Percentiles rank a stretch among this genome's conserved stretches.
phyloP scores from a whole-genome alignment of 1,284 basidiomycete genomes.

The Apiotrichum veenhuisii region DNA sequence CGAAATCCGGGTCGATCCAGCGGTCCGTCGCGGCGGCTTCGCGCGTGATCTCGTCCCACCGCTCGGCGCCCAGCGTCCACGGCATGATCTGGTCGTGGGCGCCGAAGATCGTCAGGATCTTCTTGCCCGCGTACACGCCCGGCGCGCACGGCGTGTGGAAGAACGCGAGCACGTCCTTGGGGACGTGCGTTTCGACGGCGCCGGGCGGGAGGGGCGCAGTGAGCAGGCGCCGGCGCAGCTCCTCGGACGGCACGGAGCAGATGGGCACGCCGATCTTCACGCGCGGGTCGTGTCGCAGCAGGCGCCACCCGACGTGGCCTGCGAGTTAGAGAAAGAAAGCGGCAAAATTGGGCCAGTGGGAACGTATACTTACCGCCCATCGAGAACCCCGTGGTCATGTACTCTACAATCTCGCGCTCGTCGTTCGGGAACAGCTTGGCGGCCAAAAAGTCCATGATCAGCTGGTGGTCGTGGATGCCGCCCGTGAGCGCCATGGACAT shows the following conservation, averaged over 20 bases:
- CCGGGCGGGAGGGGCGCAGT: background rate
- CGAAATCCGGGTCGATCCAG: constrained; percentile 40
- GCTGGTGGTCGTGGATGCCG: constrained; percentile 60
- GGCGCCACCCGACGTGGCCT: constrained; percentile 16
- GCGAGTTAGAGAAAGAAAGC: background rate
- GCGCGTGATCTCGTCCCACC: constrained; percentile 36
- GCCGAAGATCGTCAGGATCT: constrained; percentile 64
- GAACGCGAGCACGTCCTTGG: background rate
- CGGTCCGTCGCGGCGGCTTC: constrained; percentile 49
- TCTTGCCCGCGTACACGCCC: constrained; percentile 59
- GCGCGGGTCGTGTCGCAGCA: constrained; percentile 30
- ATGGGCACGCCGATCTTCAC: constrained; percentile 13
- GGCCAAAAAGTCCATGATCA: constrained; percentile 75
- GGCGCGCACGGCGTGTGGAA: background rate
- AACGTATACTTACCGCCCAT: constrained; percentile 49
- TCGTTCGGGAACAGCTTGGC: constrained; percentile 70
- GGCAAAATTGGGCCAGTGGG: background rate
- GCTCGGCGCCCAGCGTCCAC: constrained; percentile 19
- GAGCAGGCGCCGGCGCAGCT: constrained; percentile 1
- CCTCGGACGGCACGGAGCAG: constrained; percentile 10
- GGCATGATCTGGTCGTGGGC: constrained; percentile 44
- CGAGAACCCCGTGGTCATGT: constrained; percentile 57
- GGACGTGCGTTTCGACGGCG: background rate
- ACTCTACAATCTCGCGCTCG: constrained; percentile 63
- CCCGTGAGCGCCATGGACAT: constrained; percentile 8